Evolutionary conservation across 345 rosid genomes (phyloP).

Genomic region (Bruguiera sexangula): DNA sequence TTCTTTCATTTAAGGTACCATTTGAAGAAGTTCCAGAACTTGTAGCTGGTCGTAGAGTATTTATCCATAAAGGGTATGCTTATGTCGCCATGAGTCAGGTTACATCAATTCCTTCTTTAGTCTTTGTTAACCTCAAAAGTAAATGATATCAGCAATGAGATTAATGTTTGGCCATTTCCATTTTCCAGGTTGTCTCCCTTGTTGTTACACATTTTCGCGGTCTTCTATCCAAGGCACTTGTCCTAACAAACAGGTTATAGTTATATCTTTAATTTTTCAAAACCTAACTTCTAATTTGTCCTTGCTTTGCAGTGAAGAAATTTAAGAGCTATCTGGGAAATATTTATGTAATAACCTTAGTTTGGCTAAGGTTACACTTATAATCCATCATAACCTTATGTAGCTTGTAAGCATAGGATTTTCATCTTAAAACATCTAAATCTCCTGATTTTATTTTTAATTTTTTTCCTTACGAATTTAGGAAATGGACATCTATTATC

Average conservation of each 20-base stretch:
- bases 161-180: slow-evolving; percentile 6
- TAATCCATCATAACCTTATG: neutral
- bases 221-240: slow-evolving; percentile 73
- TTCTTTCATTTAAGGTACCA: slow-evolving; percentile 60
- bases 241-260: slow-evolving; percentile 73
- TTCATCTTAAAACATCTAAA: too few relatives aligned
- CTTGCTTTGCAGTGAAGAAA: neutral
- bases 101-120: neutral
- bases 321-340: neutral
- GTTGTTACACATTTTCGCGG: slow-evolving; percentile 78
- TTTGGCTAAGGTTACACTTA: neutral
- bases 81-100: slow-evolving; percentile 88
- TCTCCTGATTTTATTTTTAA: too few relatives aligned
- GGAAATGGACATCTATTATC: slow-evolving; percentile 81
- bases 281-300: neutral
- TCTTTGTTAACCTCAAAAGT: slow-evolving; percentile 6
- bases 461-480: slow-evolving; percentile 27
- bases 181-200: slow-evolving; percentile 69
- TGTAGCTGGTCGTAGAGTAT: slow-evolving; percentile 75
- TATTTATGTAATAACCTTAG: neutral
- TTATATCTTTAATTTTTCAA: slow-evolving; percentile 15
- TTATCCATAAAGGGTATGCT: slow-evolving; percentile 65
- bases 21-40: slow-evolving; percentile 98
- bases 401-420: too few relatives aligned
- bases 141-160: slow-evolving; percentile 6